Conservation (phyloP, 2,329 filamentous ascomycete species). For the Scedosporium minutisporum region DNA sequence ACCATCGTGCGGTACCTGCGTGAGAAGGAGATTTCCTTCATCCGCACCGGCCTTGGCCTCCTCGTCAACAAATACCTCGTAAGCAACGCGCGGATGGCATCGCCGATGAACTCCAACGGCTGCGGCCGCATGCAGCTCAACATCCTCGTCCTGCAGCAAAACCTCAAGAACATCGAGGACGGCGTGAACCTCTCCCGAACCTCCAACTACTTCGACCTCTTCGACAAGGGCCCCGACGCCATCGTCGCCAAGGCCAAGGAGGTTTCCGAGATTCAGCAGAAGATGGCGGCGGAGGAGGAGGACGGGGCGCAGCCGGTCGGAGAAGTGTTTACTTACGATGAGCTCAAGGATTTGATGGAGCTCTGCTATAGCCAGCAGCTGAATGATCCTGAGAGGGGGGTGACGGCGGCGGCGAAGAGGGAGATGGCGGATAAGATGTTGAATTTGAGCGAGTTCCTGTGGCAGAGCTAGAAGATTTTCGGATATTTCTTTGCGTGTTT, state of each 20-base stretch:
- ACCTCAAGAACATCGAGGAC: conserved; percentile 83
- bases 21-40: conserved; percentile 59
- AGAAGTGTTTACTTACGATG: conserved; percentile 49
- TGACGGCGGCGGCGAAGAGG: conserved; percentile 56
- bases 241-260: conserved; percentile 54
- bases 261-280: conserved; percentile 23
- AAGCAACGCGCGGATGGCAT: conserved; percentile 58
- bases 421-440: conserved; percentile 62
- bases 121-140: conserved; percentile 82
- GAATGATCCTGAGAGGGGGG: conserved; percentile 56
- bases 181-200: conserved; percentile 55
- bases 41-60: conserved; percentile 65
- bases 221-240: conserved; percentile 53
- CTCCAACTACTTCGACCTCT: conserved; percentile 60
- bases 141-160: conserved; percentile 90
- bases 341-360: conserved; percentile 56
- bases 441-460: conserved; percentile 63
- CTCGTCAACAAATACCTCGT: conserved; percentile 76
- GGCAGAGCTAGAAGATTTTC: conserved; percentile 40
- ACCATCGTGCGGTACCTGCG: conserved; percentile 66
- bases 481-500: neutral
- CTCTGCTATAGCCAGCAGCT: conserved; percentile 60
- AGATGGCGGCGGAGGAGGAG: conserved; percentile 21
- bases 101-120: conserved; percentile 75
- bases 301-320: conserved; percentile 9